Percentiles rank a stretch among this genome's conserved stretches.
Evolutionary conservation across 2,329 filamentous ascomycete species (phyloP).

Genomic region (Lasiodiplodia sp.): DNA sequence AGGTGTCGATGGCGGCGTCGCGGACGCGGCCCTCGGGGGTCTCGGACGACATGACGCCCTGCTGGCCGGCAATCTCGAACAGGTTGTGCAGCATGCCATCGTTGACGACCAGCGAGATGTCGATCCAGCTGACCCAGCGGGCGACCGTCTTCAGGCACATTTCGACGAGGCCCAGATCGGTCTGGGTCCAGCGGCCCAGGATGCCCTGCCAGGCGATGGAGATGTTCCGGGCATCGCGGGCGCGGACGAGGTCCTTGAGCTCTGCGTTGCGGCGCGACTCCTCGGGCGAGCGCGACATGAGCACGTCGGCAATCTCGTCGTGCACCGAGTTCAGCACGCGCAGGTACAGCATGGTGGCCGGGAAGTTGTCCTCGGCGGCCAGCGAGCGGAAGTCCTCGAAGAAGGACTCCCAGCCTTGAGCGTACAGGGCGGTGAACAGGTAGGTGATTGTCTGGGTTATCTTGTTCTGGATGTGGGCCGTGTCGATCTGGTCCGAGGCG

Average conservation of each 20-base stretch:
- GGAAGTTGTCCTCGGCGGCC: slow-evolving; percentile 75
- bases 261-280: slow-evolving; percentile 87
- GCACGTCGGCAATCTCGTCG: slow-evolving; percentile 94
- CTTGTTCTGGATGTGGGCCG: slow-evolving; percentile 88
- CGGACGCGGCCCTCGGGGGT: slow-evolving; percentile 75
- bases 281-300: slow-evolving; percentile 77
- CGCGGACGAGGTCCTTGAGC: slow-evolving; percentile 88
- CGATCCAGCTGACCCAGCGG: slow-evolving; percentile 99
- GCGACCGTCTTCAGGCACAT: slow-evolving; percentile 90
- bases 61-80: slow-evolving; percentile 84
- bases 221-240: slow-evolving; percentile 87
- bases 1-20: slow-evolving; percentile 90
- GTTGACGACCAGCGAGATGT: slow-evolving; percentile 92
- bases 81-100: slow-evolving; percentile 78
- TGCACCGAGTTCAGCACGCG: slow-evolving; percentile 89
- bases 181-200: slow-evolving; percentile 75
- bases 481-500: slow-evolving; percentile 67
- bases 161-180: slow-evolving; percentile 76
- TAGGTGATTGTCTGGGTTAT: slow-evolving; percentile 94
- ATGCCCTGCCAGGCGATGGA: slow-evolving; percentile 92
- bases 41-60: slow-evolving; percentile 63
- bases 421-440: slow-evolving; percentile 88
- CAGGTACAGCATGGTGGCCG: slow-evolving; percentile 85
- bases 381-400: slow-evolving; percentile 87
- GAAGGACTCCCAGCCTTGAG: slow-evolving; percentile 84